Conservation (phyloP, 2,329 filamentous ascomycete genomes). For the Colletotrichum sp. region DNA sequence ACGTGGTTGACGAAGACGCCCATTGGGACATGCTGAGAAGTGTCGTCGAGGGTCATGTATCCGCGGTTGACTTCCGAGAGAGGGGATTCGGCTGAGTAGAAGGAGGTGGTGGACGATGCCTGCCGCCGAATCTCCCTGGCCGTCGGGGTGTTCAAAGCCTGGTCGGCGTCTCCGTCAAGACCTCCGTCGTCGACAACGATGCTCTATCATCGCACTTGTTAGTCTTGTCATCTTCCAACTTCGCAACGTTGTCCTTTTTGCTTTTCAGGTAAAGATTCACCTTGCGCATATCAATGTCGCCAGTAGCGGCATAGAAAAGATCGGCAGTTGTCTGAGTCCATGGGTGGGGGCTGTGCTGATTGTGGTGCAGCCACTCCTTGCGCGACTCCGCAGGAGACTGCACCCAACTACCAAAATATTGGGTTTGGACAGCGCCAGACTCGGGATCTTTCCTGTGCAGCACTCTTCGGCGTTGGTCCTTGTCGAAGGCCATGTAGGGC, state of each 20-base stretch:
- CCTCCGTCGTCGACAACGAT: conserved; percentile 17
- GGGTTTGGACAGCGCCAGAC: conserved; percentile 2
- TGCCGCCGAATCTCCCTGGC: background rate
- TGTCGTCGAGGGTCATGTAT: background rate
- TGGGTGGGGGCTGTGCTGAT: conserved; percentile 3
- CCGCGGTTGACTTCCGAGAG: background rate
- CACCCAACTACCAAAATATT: conserved; percentile 1
- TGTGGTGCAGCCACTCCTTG: conserved; percentile 19
- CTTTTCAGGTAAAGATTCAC: conserved; percentile 27
- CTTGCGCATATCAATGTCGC: conserved; percentile 25
- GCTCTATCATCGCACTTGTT: background rate
- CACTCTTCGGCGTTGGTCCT: background rate
- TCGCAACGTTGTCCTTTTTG: background rate
- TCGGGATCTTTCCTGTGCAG: background rate
- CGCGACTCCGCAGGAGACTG: background rate
- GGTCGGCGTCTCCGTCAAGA: conserved; percentile 17
- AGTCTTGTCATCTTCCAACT: background rate
- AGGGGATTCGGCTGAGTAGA: background rate
- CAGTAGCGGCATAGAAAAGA: conserved; percentile 22
- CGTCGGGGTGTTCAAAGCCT: conserved; percentile 22
- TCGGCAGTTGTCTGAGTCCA: conserved; percentile 20
- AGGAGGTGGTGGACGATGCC: background rate
- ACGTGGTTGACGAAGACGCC: background rate
- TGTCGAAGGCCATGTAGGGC: conserved; percentile 1
- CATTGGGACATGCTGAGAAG: background rate